Conservation (phyloP, 2,329 filamentous ascomycete species). For the Triangularia setosa region DNA sequence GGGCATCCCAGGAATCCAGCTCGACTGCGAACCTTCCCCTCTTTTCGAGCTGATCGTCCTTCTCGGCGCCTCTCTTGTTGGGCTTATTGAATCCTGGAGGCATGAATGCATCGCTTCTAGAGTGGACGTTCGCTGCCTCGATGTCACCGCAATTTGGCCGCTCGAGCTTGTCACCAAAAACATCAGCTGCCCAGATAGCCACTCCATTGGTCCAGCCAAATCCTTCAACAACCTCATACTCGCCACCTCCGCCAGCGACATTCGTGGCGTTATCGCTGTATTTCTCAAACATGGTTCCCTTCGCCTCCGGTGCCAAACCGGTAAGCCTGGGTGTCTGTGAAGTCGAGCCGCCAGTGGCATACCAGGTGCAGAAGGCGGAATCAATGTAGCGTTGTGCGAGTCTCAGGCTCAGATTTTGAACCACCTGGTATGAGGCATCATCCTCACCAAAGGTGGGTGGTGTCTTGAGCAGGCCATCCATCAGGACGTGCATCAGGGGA, state of each 20-base stretch:
- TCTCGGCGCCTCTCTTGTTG: slow-evolving; percentile 26
- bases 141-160: slow-evolving; percentile 55
- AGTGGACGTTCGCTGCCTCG: slow-evolving; percentile 36
- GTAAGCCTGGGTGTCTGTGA: slow-evolving; percentile 46
- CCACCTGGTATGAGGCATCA: slow-evolving; percentile 50
- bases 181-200: slow-evolving; percentile 61
- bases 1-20: slow-evolving; percentile 43
- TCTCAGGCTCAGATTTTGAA: slow-evolving; percentile 52
- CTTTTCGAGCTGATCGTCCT: background rate
- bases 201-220: slow-evolving; percentile 71
- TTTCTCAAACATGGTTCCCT: slow-evolving; percentile 68
- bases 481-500: slow-evolving; percentile 61
- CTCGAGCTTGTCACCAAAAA: slow-evolving; percentile 52
- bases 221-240: slow-evolving; percentile 66
- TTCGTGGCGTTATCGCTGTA: slow-evolving; percentile 59
- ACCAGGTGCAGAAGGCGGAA: slow-evolving; percentile 67
- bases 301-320: slow-evolving; percentile 39
- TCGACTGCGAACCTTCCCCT: slow-evolving; percentile 40
- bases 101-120: background rate
- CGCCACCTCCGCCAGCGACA: slow-evolving; percentile 60
- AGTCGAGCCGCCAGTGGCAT: slow-evolving; percentile 61
- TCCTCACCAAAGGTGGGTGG: slow-evolving; percentile 51
- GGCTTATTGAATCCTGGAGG: background rate
- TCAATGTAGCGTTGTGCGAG: slow-evolving; percentile 64
- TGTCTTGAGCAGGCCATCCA: slow-evolving; percentile 57